These are phyloP conservation scores for Primulina huaijiensis DNA, from an alignment of 257 asterid genomes.

Conservation along the genomic window DNA sequence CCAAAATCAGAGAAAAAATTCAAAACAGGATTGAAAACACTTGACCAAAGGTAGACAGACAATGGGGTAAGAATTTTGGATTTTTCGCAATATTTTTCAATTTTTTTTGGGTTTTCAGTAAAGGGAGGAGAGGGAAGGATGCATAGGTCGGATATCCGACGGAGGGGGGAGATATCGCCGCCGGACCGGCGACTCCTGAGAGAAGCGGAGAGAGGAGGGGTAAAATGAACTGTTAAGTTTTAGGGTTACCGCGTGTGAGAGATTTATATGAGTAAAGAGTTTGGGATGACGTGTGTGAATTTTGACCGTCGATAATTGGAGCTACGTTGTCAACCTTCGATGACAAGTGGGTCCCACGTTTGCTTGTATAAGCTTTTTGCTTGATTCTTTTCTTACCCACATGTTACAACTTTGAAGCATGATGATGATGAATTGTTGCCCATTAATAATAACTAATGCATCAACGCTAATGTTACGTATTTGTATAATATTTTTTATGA, in stretches of 20 bases:
- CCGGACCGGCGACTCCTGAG: neutral
- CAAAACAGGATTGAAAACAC: conserved; percentile 13
- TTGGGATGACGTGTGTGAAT: neutral
- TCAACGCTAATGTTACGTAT: too few relatives aligned
- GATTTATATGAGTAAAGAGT: neutral
- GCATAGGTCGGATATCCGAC: conserved; percentile 46
- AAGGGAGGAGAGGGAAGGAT: conserved; percentile 61
- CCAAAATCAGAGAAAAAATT: conserved; percentile 26
- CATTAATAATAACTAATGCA: too few relatives aligned
- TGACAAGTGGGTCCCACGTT: neutral
- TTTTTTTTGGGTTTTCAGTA: conserved; percentile 30
- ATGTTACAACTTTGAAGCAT: too few relatives aligned
- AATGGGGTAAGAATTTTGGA: conserved; percentile 27
- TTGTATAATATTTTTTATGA: too few relatives aligned
- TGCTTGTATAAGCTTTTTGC: neutral
- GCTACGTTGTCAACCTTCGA: neutral
- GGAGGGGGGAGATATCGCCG: conserved; percentile 8
- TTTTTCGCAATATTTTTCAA: conserved; percentile 34
- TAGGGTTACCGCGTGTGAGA: neutral
- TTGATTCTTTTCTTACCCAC: neutral
- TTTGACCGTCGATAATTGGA: neutral
- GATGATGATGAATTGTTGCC: too few relatives aligned
- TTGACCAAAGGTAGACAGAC: conserved; percentile 28
- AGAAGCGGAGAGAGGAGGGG: neutral
- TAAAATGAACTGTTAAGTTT: neutral